These are phyloP conservation scores for Colletotrichum tamarilloi DNA, from an alignment of 2,329 filamentous ascomycete species.

Conservation along the genomic window DNA sequence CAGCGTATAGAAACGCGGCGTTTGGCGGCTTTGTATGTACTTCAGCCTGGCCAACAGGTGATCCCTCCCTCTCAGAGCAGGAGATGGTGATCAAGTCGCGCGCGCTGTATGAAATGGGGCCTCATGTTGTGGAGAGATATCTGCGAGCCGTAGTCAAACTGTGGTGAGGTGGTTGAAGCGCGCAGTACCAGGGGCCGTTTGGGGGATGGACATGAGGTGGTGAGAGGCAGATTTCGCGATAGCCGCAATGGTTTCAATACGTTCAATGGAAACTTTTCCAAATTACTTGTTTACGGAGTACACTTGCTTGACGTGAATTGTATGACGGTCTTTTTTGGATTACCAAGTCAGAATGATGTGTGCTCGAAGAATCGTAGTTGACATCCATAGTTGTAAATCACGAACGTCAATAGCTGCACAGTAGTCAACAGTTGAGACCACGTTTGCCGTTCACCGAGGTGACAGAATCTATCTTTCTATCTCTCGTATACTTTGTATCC, in stretches of 20 bases:
- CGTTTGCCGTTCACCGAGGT: too few species aligned
- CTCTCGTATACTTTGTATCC: too few species aligned
- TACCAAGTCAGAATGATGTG: not conserved
- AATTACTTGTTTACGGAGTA: not conserved
- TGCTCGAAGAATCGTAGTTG: not conserved
- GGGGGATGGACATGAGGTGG: slow-evolving; percentile 24
- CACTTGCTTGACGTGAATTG: not conserved
- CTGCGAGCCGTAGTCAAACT: not conserved
- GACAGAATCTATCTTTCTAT: too few species aligned
- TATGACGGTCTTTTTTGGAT: not conserved
- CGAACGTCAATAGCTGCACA: too few species aligned
- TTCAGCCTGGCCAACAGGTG: not conserved
- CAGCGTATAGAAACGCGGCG: slow-evolving; percentile 2
- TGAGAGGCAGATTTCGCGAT: slow-evolving; percentile 31
- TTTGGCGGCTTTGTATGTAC: not conserved
- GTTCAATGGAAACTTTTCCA: slow-evolving; percentile 5
- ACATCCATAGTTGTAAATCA: not conserved
- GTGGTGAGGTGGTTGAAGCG: not conserved
- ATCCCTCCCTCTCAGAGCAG: not conserved
- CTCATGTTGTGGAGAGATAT: not conserved
- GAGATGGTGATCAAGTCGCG: not conserved
- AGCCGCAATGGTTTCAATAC: slow-evolving; percentile 25
- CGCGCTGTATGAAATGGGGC: not conserved
- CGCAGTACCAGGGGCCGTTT: slow-evolving; percentile 8
- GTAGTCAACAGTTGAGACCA: too few species aligned